A percentile compares a stretch with the other conserved stretches of the same genome.
Conservation (phyloP, 306 rosid genomes). For the Cicer judaicum region DNA sequence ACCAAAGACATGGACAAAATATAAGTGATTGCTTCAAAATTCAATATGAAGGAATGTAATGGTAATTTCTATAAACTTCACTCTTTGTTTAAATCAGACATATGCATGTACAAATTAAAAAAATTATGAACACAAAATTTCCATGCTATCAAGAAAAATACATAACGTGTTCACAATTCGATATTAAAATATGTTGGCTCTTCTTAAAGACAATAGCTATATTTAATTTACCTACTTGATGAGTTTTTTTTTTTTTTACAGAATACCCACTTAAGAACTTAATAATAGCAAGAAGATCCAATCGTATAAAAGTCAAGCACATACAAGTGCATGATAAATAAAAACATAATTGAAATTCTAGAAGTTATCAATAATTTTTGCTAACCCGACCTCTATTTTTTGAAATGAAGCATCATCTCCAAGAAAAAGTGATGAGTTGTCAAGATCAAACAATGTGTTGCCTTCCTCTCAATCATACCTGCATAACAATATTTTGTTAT, state of each 20-base stretch:
- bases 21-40: slow-evolving; percentile 16
- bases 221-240: slow-evolving; percentile 25
- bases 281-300: slow-evolving; percentile 13
- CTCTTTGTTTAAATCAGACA: slow-evolving; percentile 24
- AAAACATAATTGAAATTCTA: slow-evolving; percentile 19
- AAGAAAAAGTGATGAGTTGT: slow-evolving; percentile 73
- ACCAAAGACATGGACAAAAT: slow-evolving; percentile 17
- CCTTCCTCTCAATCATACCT: slow-evolving; percentile 99
- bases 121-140: not conserved
- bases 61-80: slow-evolving; percentile 7
- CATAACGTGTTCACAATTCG: slow-evolving; percentile 24
- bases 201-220: slow-evolving; percentile 3
- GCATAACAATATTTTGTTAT: slow-evolving; percentile 9
- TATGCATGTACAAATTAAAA: not conserved
- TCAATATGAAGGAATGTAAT: slow-evolving; percentile 1
- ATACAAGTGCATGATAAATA: slow-evolving; percentile 21
- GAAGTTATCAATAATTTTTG: slow-evolving; percentile 84
- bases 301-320: slow-evolving; percentile 3
- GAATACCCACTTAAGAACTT: slow-evolving; percentile 21
- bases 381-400: slow-evolving; percentile 96
- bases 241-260: not conserved
- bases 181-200: slow-evolving; percentile 10
- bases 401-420: slow-evolving; percentile 92
- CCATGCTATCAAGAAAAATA: not conserved
- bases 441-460: slow-evolving; percentile 74